Conservation (phyloP, 2,329 filamentous ascomycete genomes). For the Cladophialophora psammophila region DNA sequence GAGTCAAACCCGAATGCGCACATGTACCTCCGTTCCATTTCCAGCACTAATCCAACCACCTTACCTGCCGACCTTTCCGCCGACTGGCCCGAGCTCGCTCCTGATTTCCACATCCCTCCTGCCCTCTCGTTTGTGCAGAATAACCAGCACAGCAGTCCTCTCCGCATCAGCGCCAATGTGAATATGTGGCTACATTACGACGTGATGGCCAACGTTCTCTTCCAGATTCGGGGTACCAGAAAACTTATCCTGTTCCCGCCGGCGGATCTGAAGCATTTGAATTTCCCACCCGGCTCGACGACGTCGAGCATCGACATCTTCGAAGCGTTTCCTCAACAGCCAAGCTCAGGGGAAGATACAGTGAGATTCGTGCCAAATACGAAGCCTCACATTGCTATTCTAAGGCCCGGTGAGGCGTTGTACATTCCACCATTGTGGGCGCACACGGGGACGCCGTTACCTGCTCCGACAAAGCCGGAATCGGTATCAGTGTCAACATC, state of each 20-base stretch:
- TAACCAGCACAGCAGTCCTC: slow-evolving; percentile 77
- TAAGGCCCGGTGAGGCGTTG: slow-evolving; percentile 76
- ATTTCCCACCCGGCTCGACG: slow-evolving; percentile 77
- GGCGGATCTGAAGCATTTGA: slow-evolving; percentile 71
- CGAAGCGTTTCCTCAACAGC: slow-evolving; percentile 43
- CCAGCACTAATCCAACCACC: slow-evolving; percentile 70
- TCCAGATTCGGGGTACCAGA: slow-evolving; percentile 78
- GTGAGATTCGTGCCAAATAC: slow-evolving; percentile 68
- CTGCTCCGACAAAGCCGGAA: slow-evolving; percentile 38
- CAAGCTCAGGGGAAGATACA: slow-evolving; percentile 40
- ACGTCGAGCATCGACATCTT: slow-evolving; percentile 81
- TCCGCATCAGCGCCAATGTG: slow-evolving; percentile 80
- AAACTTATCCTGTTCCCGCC: slow-evolving; percentile 80
- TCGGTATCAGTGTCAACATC: slow-evolving; percentile 6
- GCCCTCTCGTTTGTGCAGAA: slow-evolving; percentile 65
- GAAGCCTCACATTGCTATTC: slow-evolving; percentile 70
- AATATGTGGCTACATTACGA: slow-evolving; percentile 94
- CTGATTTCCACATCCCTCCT: slow-evolving; percentile 73
- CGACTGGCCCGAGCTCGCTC: slow-evolving; percentile 74
- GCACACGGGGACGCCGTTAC: slow-evolving; percentile 72
- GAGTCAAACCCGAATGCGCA: slow-evolving; percentile 65
- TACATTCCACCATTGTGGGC: slow-evolving; percentile 86
- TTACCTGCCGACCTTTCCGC: slow-evolving; percentile 71
- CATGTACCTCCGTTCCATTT: slow-evolving; percentile 81
- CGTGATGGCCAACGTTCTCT: slow-evolving; percentile 85